phyloP scores from a whole-genome alignment of 2,329 filamentous ascomycete genomes.

The Calonectria honghensis region DNA sequence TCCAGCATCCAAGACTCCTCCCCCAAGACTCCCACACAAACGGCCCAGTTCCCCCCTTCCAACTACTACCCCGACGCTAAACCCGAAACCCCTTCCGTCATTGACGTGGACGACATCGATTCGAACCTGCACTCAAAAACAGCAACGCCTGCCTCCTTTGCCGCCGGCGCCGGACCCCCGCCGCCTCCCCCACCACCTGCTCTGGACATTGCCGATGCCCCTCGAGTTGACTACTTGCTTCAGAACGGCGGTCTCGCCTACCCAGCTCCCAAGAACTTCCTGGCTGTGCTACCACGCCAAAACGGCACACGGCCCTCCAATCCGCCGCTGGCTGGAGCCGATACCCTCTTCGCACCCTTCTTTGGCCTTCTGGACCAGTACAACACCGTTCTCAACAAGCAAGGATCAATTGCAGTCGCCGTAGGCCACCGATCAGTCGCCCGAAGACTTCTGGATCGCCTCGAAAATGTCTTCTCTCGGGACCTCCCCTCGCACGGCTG shows the following conservation, averaged over 20 bases:
- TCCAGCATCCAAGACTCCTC: constrained; percentile 73
- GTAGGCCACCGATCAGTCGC: constrained; percentile 98
- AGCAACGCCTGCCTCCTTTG: constrained; percentile 61
- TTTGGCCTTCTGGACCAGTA: constrained; percentile 91
- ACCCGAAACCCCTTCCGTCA: constrained; percentile 58
- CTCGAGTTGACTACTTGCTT: constrained; percentile 92
- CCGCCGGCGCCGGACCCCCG: constrained; percentile 62
- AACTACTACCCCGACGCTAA: constrained; percentile 65
- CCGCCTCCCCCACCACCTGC: constrained; percentile 81
- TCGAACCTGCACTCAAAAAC: constrained; percentile 60
- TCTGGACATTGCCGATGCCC: constrained; percentile 81
- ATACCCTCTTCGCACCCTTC: constrained; percentile 87
- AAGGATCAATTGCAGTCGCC: constrained; percentile 93
- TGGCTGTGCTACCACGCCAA: constrained; percentile 77
- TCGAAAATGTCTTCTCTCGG: constrained; percentile 95
- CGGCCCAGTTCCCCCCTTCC: constrained; percentile 68
- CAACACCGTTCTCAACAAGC: constrained; percentile 84
- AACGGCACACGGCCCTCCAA: constrained; percentile 77
- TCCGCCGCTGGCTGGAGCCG: constrained; percentile 79
- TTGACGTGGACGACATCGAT: constrained; percentile 61
- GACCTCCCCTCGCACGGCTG: constrained; percentile 93
- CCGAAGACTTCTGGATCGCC: constrained; percentile 87
- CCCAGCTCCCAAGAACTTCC: constrained; percentile 82
- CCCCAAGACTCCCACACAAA: constrained; percentile 76
- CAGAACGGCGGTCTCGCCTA: constrained; percentile 89